Percentiles rank a stretch among this genome's conserved stretches.
Evolutionary conservation across 2,329 filamentous ascomycete genomes (phyloP).

Genomic region (Exophiala lecanii-corni): DNA sequence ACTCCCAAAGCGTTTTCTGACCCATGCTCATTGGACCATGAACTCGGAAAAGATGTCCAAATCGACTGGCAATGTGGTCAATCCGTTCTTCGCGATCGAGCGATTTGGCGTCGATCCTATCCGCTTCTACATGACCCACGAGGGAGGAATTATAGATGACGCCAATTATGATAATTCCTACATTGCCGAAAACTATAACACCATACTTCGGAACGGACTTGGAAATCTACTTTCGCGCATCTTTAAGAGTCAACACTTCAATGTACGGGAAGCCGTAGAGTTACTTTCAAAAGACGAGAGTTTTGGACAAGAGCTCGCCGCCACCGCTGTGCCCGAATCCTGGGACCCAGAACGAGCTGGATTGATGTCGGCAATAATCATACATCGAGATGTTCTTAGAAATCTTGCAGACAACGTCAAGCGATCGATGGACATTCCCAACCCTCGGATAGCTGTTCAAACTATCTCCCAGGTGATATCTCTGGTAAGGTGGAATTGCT

Average conservation of each 20-base stretch:
- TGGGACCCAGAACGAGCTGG: background rate
- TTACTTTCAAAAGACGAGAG: slow-evolving; percentile 28
- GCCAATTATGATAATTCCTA: slow-evolving; percentile 77
- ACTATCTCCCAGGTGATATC: slow-evolving; percentile 59
- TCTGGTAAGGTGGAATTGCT: slow-evolving; percentile 44
- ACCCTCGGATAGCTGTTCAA: slow-evolving; percentile 62
- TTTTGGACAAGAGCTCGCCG: background rate
- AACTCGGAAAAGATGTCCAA: slow-evolving; percentile 94
- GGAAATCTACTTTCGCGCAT: slow-evolving; percentile 77
- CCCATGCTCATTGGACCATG: slow-evolving; percentile 94
- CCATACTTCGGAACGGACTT: slow-evolving; percentile 68
- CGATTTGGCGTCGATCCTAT: slow-evolving; percentile 83
- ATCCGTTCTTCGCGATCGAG: slow-evolving; percentile 85
- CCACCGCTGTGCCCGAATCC: background rate
- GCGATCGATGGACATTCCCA: slow-evolving; percentile 57
- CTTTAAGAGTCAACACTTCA: slow-evolving; percentile 65
- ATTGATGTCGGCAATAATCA: background rate
- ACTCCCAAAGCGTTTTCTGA: slow-evolving; percentile 72
- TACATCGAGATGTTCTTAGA: slow-evolving; percentile 33
- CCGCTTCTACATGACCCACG: slow-evolving; percentile 80
- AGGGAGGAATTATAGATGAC: slow-evolving; percentile 72
- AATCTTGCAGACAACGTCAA: slow-evolving; percentile 41
- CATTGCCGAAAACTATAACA: slow-evolving; percentile 73
- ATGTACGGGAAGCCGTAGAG: slow-evolving; percentile 56
- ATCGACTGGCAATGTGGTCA: slow-evolving; percentile 88